Evolutionary conservation across 192 early-diverging fungal species (phyloP), one percentile per base, ranked within the genome.

Genomic region (Coemansia sp.): DNA sequence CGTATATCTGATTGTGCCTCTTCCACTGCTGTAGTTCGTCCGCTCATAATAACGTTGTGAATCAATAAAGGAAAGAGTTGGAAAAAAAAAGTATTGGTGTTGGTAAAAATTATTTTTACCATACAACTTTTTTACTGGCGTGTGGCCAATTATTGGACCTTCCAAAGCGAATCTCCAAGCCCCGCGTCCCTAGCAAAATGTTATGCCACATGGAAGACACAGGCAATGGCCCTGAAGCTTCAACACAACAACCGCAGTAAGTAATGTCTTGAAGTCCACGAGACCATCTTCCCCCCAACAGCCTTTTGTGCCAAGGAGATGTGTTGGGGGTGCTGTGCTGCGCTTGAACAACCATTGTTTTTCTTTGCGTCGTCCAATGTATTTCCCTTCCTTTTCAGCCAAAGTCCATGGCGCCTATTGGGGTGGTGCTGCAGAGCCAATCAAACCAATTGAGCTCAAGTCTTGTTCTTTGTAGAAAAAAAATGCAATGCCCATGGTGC

Each of bases 1-100:
- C 77, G 82, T 2, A 84, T 74, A 44, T 77, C 82, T 4, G 67
- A 27, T 34, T 78, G 77, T 1, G 77, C 71, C 57, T 84, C 82
- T 5, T 77, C 77, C 5, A 78, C 77, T n/a, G 77, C 71, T 1
- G 82, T 78, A 2, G 60, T n/a, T 31, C 52, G 69, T 11, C 33
- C 20, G 13, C n/a, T 63, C 20, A 47, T 66, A 49, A 41, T 70
- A 42, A 34, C 16, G 49, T 6, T 12, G 6, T 38, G 36, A 38
- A 38, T 38, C 36, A 60, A 20, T n/a, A 40, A 51, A 63, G 0
- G 33, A 29, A 11, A 22, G 20, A 3, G n/a, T 0, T 20, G 3
- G 11, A 59, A 24, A 8, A 44, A 13, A 44, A 44, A 43, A 3
- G 27, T 27, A 27, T 27, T 27, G 27, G 1, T 27, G 27, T 27